Evolutionary conservation across 768 basidiomycete genomes (phyloP).

Genomic region (Cytidiella melzeri): DNA sequence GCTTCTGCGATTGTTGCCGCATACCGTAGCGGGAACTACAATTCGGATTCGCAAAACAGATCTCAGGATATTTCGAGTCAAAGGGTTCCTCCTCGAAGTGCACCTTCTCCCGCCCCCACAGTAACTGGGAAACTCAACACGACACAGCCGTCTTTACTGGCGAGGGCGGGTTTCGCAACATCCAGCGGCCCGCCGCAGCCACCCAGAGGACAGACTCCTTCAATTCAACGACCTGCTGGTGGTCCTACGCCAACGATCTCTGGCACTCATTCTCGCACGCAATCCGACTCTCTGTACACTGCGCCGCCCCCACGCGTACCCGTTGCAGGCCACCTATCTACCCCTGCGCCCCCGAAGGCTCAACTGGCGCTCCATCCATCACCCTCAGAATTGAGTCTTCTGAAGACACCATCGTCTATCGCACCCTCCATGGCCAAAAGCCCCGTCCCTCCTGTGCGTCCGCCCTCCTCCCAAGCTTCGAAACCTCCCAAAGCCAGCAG

Average conservation of each 20-base stretch:
- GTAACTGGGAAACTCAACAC: constrained; percentile 8
- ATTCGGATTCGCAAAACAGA: constrained; percentile 3
- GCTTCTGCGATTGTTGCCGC: constrained; percentile 14
- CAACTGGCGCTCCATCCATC: constrained; percentile 19
- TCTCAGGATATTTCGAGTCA: constrained; percentile 11
- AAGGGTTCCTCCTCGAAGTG: constrained; percentile 19
- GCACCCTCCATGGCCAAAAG: constrained; percentile 39
- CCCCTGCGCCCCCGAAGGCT: constrained; percentile 26
- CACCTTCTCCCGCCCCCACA: constrained; percentile 20
- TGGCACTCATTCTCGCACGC: constrained; percentile 15
- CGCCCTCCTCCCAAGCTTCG: constrained; percentile 7
- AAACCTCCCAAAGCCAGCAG: constrained; percentile 28
- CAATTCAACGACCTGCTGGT: not conserved
- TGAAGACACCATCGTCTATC: constrained; percentile 62
- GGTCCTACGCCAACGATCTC: constrained; percentile 1
- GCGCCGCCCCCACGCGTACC: constrained; percentile 25
- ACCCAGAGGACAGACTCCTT: constrained; percentile 14
- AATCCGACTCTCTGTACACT: constrained; percentile 23
- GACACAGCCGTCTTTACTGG: constrained; percentile 12
- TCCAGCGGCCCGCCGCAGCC: constrained; percentile 12
- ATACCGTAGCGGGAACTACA: constrained; percentile 10
- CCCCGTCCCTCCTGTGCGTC: constrained; percentile 15
- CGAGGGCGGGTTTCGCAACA: constrained; percentile 11
- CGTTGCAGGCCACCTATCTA: constrained; percentile 25
- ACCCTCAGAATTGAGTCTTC: constrained; percentile 41